phyloP scores from a whole-genome alignment of 2,329 filamentous ascomycete species.

The Colletotrichum coccodes region DNA sequence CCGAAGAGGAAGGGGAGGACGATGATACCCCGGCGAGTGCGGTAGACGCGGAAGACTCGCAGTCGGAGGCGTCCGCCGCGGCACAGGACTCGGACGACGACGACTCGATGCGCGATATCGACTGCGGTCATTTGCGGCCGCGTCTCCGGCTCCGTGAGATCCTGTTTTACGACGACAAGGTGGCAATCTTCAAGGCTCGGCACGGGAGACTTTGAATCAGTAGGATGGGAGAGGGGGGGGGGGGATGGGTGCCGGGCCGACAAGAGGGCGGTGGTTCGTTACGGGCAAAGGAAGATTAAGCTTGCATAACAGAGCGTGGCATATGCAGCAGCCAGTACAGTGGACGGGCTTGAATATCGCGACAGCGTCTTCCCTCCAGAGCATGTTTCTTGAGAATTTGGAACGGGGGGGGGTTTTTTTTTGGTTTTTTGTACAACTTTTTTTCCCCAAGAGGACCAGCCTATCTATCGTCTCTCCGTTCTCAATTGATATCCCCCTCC shows the following conservation, averaged over 20 bases:
- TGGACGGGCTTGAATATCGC: neutral
- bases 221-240: neutral
- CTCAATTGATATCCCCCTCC: constrained; percentile 25
- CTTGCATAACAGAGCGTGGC: constrained; percentile 12
- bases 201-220: constrained; percentile 60
- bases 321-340: constrained; percentile 7
- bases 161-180: constrained; percentile 85
- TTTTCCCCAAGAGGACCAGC: neutral
- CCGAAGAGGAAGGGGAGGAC: constrained; percentile 35
- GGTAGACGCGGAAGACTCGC: constrained; percentile 43
- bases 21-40: constrained; percentile 45
- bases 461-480: neutral
- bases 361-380: neutral
- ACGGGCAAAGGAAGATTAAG: neutral
- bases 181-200: constrained; percentile 82
- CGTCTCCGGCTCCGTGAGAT: constrained; percentile 79
- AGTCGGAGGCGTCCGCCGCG: constrained; percentile 31
- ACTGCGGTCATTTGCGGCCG: constrained; percentile 45
- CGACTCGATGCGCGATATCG: constrained; percentile 61
- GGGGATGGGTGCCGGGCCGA: neutral
- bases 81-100: constrained; percentile 54
- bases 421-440: neutral
- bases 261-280: neutral
- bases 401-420: neutral
- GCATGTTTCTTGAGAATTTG: neutral